These are phyloP conservation scores for Haplosporangium sp. DNA, from an alignment of 371 early-diverging fungal species.

Conservation along the genomic window DNA sequence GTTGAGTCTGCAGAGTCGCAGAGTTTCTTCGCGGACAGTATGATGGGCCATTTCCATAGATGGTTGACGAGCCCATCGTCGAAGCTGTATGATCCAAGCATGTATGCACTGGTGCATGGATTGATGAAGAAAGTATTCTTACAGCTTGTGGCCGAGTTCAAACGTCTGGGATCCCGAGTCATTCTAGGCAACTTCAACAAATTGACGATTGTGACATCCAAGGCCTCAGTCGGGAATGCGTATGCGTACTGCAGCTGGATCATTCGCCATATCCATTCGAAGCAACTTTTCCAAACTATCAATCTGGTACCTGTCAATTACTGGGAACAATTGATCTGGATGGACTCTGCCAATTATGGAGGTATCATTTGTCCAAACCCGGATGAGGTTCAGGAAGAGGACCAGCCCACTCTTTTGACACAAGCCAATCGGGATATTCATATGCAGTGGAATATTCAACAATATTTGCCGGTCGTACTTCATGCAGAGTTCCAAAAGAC, in stretches of 20 bases:
- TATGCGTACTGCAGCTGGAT: constrained; percentile 80
- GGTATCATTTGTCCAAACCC: constrained; percentile 66
- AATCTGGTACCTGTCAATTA: constrained; percentile 70
- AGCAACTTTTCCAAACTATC: constrained; percentile 81
- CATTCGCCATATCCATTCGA: constrained; percentile 71
- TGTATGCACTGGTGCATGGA: constrained; percentile 80
- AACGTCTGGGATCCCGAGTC: constrained; percentile 78
- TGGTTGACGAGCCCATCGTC: constrained; percentile 87
- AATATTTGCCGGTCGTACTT: constrained; percentile 82
- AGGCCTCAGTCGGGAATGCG: constrained; percentile 78
- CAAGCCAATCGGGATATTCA: constrained; percentile 56
- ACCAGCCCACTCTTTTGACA: constrained; percentile 25
- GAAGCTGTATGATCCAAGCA: constrained; percentile 86
- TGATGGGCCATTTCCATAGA: constrained; percentile 87
- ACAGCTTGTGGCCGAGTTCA: constrained; percentile 84
- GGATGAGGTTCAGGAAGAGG: constrained; percentile 45
- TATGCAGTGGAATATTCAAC: constrained; percentile 91
- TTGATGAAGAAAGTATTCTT: constrained; percentile 91
- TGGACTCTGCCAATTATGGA: constrained; percentile 92
- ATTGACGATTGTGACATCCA: constrained; percentile 84
- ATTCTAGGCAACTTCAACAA: constrained; percentile 86
- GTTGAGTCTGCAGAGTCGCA: constrained; percentile 65
- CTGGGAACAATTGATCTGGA: constrained; percentile 92
- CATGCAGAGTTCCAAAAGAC: constrained; percentile 73
- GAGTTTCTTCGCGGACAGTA: constrained; percentile 73